Evolutionary conservation across 371 early-diverging fungal species (phyloP).

Genomic region (Mucor indicus): DNA sequence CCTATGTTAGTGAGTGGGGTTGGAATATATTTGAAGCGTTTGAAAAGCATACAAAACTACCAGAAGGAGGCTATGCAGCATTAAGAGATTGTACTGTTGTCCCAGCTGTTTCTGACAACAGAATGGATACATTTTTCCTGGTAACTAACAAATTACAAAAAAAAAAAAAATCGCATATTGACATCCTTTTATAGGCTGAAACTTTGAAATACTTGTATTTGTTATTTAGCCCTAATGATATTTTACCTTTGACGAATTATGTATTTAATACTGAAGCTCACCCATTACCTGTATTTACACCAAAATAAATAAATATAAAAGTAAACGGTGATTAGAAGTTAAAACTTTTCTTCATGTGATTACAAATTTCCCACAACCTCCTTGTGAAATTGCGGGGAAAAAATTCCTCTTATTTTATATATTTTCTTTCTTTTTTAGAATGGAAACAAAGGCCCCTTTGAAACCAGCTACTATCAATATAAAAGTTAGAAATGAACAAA

Average conservation of each 20-base stretch:
- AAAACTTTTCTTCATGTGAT: too few species aligned
- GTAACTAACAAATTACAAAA: conserved; percentile 34
- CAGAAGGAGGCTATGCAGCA: conserved; percentile 74
- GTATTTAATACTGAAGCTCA: conserved; percentile 93
- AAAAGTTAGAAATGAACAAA: conserved; percentile 27
- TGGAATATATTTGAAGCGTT: conserved; percentile 86
- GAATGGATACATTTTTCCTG: conserved; percentile 79
- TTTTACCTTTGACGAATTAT: conserved; percentile 76
- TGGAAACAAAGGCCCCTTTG: too few species aligned
- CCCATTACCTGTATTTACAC: conserved; percentile 68
- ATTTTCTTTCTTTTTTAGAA: too few species aligned
- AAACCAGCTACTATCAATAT: too few species aligned
- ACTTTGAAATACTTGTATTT: conserved; percentile 95
- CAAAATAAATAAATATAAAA: too few species aligned
- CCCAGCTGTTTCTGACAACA: conserved; percentile 56
- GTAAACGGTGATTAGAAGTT: too few species aligned
- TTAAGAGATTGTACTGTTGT: conserved; percentile 67
- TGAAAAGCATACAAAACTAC: conserved; percentile 71
- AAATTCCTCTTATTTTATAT: too few species aligned
- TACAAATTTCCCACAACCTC: too few species aligned
- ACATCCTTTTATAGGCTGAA: conserved; percentile 72
- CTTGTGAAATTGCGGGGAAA: too few species aligned
- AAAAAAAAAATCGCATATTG: not conserved
- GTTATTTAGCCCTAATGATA: conserved; percentile 67
- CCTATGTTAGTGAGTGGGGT: conserved; percentile 76